These are phyloP conservation scores for Teunomyces aglyptinius DNA, from an alignment of 805 yeast genomes.

Conservation along the genomic window DNA sequence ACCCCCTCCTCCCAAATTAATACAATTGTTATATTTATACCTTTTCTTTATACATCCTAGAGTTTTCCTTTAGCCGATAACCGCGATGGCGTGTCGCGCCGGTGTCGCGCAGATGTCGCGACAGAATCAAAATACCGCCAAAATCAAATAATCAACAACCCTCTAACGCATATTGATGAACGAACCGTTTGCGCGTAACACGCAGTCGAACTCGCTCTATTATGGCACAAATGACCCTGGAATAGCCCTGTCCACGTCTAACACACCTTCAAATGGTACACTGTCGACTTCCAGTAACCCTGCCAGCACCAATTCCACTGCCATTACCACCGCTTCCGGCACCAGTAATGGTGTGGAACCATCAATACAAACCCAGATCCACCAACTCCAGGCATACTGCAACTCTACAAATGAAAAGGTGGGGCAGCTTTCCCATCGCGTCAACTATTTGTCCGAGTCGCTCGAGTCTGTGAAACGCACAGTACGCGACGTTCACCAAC, in stretches of 20 bases:
- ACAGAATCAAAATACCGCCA: background rate
- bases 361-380: conserved; percentile 10
- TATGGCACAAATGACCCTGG: background rate
- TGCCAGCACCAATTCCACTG: background rate
- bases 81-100: background rate
- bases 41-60: too few species aligned
- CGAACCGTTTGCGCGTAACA: conserved; percentile 6
- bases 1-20: too few species aligned
- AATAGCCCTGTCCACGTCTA: background rate
- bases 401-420: conserved; percentile 18
- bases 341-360: background rate
- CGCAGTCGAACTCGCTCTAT: conserved; percentile 6
- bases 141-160: background rate
- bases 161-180: background rate
- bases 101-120: background rate
- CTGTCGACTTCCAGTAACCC: background rate
- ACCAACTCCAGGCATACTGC: conserved; percentile 17
- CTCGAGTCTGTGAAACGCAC: conserved; percentile 11
- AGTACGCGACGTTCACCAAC: conserved; percentile 15
- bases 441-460: conserved; percentile 13
- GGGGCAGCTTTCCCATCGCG: conserved; percentile 17
- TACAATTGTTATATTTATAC: too few species aligned
- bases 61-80: background rate
- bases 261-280: background rate
- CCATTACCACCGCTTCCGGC: conserved; percentile 3